These are phyloP conservation scores for Warburgia ugandensis DNA, from an alignment of 164 flowering plant species.

Conservation along the genomic window DNA sequence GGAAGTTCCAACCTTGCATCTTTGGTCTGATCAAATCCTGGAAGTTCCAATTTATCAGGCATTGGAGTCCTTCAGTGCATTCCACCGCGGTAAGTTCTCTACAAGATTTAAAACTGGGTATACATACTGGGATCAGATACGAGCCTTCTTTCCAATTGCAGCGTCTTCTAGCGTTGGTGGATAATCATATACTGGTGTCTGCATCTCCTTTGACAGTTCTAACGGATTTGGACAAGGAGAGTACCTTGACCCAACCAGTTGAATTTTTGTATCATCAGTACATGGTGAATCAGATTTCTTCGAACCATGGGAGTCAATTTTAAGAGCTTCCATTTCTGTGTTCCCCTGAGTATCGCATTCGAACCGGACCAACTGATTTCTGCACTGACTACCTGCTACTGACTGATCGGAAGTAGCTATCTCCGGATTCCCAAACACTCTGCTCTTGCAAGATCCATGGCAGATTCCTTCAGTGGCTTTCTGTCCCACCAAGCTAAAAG, in stretches of 20 bases:
- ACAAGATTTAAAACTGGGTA: conserved; percentile 48
- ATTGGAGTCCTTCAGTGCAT: conserved; percentile 26
- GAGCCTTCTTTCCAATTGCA: conserved; percentile 30
- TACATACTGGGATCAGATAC: conserved; percentile 72
- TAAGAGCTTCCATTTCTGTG: background rate
- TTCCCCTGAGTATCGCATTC: conserved; percentile 33
- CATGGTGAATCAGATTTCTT: conserved; percentile 21
- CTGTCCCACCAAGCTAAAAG: conserved; percentile 21
- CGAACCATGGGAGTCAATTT: conserved; percentile 1
- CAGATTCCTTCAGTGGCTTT: conserved; percentile 12
- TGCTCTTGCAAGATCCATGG: conserved; percentile 19
- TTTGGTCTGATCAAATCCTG: conserved; percentile 17
- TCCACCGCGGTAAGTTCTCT: conserved; percentile 36
- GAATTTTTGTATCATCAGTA: conserved; percentile 8
- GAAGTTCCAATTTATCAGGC: conserved; percentile 11
- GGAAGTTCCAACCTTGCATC: conserved; percentile 10
- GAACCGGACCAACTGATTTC: conserved; percentile 59
- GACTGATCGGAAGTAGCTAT: conserved; percentile 17
- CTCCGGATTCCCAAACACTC: conserved; percentile 12
- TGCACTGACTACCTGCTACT: conserved; percentile 21
- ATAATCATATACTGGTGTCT: conserved; percentile 89
- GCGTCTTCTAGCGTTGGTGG: conserved; percentile 31
- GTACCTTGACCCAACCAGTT: conserved; percentile 15
- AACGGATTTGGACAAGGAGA: conserved; percentile 72
- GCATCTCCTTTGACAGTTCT: conserved; percentile 71